phyloP scores from a whole-genome alignment of 768 basidiomycete species.

The Kwoniella botswanensis region DNA sequence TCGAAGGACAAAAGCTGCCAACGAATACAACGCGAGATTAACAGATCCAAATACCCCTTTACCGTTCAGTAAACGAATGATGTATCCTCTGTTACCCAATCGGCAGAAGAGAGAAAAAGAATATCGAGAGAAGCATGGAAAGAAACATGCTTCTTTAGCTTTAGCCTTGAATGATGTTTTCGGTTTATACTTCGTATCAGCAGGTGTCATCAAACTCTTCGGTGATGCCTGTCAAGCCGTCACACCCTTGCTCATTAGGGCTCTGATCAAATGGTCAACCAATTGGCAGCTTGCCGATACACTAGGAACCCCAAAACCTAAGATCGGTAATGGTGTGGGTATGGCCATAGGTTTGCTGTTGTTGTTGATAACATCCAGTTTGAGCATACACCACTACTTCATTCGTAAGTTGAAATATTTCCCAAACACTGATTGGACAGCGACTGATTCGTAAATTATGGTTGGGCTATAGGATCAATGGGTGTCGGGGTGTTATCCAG shows the following conservation, averaged over 20 bases:
- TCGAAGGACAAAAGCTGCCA: constrained; percentile 64
- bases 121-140: constrained; percentile 51
- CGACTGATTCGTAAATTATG: constrained; percentile 68
- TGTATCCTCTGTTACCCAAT: constrained; percentile 67
- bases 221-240: constrained; percentile 59
- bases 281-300: constrained; percentile 34
- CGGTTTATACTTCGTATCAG: constrained; percentile 48
- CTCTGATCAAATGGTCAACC: constrained; percentile 53
- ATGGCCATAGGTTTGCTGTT: constrained; percentile 71
- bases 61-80: constrained; percentile 62
- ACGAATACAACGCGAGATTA: constrained; percentile 73
- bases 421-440: neutral
- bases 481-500: constrained; percentile 79
- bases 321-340: constrained; percentile 70
- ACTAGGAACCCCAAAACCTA: constrained; percentile 54
- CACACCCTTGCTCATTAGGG: constrained; percentile 45
- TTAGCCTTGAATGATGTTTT: constrained; percentile 56
- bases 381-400: constrained; percentile 82
- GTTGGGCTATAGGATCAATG: constrained; percentile 63
- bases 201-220: constrained; percentile 62
- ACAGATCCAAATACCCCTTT: constrained; percentile 70
- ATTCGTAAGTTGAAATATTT: constrained; percentile 62
- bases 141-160: constrained; percentile 52
- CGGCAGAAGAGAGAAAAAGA: constrained; percentile 58
- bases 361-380: constrained; percentile 70